A percentile compares a stretch with the other conserved stretches of the same genome.
These are phyloP conservation scores for Fusarium albidum DNA, from an alignment of 2,329 filamentous ascomycete genomes.

Conservation along the genomic window DNA sequence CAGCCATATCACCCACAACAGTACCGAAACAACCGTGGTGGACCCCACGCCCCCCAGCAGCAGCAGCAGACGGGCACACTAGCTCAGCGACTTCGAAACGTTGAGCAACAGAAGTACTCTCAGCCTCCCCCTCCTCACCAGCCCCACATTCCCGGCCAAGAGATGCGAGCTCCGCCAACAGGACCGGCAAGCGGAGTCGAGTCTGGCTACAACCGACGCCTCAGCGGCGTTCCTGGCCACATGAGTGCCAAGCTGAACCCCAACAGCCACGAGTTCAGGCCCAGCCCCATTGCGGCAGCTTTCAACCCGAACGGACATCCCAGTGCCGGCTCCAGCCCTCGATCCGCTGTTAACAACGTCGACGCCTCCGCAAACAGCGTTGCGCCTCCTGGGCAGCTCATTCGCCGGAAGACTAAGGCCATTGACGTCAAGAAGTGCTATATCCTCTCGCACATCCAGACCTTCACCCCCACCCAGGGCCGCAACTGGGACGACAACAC, in stretches of 20 bases:
- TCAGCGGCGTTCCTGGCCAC: conserved; percentile 60
- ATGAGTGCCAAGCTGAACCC: conserved; percentile 68
- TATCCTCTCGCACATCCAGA: conserved; percentile 63
- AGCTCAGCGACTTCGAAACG: conserved; percentile 59
- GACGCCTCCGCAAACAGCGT: conserved; percentile 40
- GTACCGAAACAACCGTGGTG: conserved; percentile 58
- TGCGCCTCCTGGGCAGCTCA: conserved; percentile 53
- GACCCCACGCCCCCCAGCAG: conserved; percentile 50
- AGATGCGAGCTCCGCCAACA: conserved; percentile 76
- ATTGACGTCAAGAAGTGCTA: conserved; percentile 75
- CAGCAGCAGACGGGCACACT: conserved; percentile 56
- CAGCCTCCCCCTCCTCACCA: conserved; percentile 53
- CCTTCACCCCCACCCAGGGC: conserved; percentile 59
- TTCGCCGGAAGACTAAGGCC: conserved; percentile 76
- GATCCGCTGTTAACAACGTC: conserved; percentile 64
- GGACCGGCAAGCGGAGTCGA: conserved; percentile 71
- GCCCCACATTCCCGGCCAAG: conserved; percentile 63
- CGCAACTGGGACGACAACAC: conserved; percentile 78
- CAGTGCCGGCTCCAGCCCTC: conserved; percentile 78
- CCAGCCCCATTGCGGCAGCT: conserved; percentile 79
- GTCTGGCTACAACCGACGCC: conserved; percentile 60
- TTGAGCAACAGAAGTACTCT: conserved; percentile 61
- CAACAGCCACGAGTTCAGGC: conserved; percentile 81
- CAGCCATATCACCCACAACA: conserved; percentile 56
- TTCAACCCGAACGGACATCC: conserved; percentile 77